Evolutionary conservation across 805 yeast species (phyloP).

Genomic region (Schwanniomyces vanrijiae): DNA sequence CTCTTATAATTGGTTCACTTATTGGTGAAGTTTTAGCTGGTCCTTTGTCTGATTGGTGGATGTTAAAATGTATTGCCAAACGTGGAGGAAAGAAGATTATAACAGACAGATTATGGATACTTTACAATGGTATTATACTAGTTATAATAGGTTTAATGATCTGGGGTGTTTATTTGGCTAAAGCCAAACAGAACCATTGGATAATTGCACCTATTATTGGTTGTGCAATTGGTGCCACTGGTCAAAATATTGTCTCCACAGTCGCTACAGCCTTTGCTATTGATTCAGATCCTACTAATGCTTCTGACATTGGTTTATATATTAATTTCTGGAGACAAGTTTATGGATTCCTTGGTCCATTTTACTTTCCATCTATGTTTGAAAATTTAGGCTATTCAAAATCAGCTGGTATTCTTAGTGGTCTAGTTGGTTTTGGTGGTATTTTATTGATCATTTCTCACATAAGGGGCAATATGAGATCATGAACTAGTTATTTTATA

Average conservation of each 20-base stretch:
- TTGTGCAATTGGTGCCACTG: conserved; percentile 20
- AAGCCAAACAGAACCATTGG: conserved; percentile 16
- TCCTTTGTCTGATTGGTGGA: conserved; percentile 22
- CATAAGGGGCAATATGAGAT: background rate
- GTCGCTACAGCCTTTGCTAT: conserved; percentile 19
- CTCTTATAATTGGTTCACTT: conserved; percentile 20
- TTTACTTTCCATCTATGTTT: conserved; percentile 25
- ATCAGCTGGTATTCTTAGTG: conserved; percentile 10
- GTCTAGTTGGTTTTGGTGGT: conserved; percentile 8
- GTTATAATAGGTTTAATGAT: conserved; percentile 19
- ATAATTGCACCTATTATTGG: conserved; percentile 21
- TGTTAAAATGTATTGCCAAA: conserved; percentile 10
- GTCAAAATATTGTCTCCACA: conserved; percentile 23
- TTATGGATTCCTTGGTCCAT: conserved; percentile 25
- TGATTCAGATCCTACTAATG: conserved; percentile 14
- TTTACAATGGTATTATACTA: conserved; percentile 18
- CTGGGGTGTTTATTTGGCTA: conserved; percentile 18
- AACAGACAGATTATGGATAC: conserved; percentile 19
- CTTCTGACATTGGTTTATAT: conserved; percentile 19
- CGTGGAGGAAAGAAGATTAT: conserved; percentile 7
- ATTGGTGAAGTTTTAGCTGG: conserved; percentile 25
- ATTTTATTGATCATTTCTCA: background rate
- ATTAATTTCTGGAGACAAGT: conserved; percentile 19
- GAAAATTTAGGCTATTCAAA: conserved; percentile 11
- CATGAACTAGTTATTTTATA: background rate